Conservation (phyloP, 129 eudicot species). For the Chrysanthemum seticuspe region DNA sequence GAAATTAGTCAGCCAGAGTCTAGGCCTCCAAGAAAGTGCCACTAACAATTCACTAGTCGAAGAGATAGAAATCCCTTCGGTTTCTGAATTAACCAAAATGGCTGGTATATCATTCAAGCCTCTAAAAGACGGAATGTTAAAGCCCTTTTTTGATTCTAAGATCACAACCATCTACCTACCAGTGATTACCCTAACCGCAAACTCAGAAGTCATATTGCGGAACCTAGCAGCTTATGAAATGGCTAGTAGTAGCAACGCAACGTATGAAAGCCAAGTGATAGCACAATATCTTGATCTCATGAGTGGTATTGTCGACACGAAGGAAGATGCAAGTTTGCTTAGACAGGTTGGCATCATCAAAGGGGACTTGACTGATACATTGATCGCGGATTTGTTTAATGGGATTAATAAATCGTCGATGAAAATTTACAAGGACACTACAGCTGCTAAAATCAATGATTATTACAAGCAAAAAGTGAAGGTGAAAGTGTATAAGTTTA, state of each 20-base stretch:
- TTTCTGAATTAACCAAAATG: slow-evolving; percentile 1
- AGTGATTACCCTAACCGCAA: slow-evolving; percentile 5
- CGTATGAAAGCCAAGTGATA: too few species aligned
- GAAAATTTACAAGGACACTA: neutral
- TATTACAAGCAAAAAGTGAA: too few species aligned
- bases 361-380: slow-evolving; percentile 15
- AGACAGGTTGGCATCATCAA: slow-evolving; percentile 10
- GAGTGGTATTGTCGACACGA: slow-evolving; percentile 24
- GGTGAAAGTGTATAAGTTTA: too few species aligned
- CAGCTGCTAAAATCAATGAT: too few species aligned
- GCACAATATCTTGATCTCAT: slow-evolving; percentile 2
- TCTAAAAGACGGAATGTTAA: neutral
- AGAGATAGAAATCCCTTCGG: slow-evolving; percentile 5
- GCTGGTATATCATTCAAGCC: slow-evolving; percentile 19
- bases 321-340: slow-evolving; percentile 22
- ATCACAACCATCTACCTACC: slow-evolving; percentile 5
- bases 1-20: neutral
- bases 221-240: neutral
- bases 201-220: slow-evolving; percentile 26
- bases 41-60: slow-evolving; percentile 9
- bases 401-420: slow-evolving; percentile 22
- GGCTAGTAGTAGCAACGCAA: too few species aligned
- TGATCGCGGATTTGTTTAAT: slow-evolving; percentile 19
- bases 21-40: slow-evolving; percentile 1
- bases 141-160: neutral